Evolutionary conservation across 352 stramenopile species (phyloP).

Genomic region (Phytophthora rubi): DNA sequence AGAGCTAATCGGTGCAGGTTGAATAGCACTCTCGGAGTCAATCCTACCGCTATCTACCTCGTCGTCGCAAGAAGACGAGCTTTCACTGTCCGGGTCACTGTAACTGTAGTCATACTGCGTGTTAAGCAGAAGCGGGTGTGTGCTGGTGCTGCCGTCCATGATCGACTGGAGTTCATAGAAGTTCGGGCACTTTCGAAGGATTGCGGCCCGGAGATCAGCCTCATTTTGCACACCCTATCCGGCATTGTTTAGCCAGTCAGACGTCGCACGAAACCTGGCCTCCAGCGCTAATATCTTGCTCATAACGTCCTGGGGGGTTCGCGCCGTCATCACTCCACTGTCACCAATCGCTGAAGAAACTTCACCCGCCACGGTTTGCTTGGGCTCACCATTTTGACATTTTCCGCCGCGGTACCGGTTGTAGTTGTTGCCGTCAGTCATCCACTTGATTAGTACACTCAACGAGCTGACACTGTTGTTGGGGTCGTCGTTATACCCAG

Average conservation of each 20-base stretch:
- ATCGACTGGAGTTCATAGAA: too few relatives aligned
- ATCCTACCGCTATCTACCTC: too few relatives aligned
- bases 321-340: not conserved
- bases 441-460: slow-evolving; percentile 7
- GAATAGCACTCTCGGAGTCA: too few relatives aligned
- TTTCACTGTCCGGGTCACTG: too few relatives aligned
- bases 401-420: not conserved
- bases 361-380: slow-evolving; percentile 3
- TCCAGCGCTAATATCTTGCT: slow-evolving; percentile 8
- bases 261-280: slow-evolving; percentile 1
- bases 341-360: slow-evolving; percentile 1
- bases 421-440: slow-evolving; percentile 7
- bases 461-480: slow-evolving; percentile 4
- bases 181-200: too few relatives aligned
- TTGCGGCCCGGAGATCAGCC: too few relatives aligned
- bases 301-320: slow-evolving; percentile 5
- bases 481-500: slow-evolving; percentile 9
- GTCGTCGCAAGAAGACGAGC: too few relatives aligned
- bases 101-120: too few relatives aligned
- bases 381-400: not conserved
- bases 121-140: too few relatives aligned
- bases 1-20: too few relatives aligned
- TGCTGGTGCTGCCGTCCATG: too few relatives aligned
- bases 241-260: not conserved
- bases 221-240: too few relatives aligned